Evolutionary conservation across 148 eudicot genomes (phyloP), one percentile per base, ranked within the genome.

Genomic region (Chenopodium formosanum): DNA sequence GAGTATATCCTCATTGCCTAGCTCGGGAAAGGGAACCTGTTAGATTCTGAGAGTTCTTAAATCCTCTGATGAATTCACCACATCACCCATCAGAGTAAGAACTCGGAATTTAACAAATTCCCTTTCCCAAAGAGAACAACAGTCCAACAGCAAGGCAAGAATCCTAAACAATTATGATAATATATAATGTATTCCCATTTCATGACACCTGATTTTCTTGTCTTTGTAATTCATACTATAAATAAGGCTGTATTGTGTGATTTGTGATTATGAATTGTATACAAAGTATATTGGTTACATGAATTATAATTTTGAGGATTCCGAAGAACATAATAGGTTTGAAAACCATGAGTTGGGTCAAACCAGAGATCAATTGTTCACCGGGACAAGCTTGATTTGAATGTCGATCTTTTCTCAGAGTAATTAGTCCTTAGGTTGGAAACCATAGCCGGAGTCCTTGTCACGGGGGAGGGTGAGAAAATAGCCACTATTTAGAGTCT

Each of bases 1-100:
- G 86, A 84, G 78, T 84, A 81, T 76, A 84, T 48, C 83, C 75
- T 84, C 86, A 77, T 84, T 40, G 86, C 53, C 73, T 80, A 81
- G 78, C 34, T 77, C 17, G 83, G 86, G 78, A 76, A 84, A 11
- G 83, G 83, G 34, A 84, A 75, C 52, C 86, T 83, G 2, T 48
- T 70, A 37, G 81, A 76, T 73, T 84, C 86, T 81, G 77, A 2
- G 79, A 5, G 79, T 84, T 84, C 75, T 53, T 80, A 68, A 80
- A 77, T 66, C 77, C 86, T 64, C 86, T 84, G 25, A 84, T 77
- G 14, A 83, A 83, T 76, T 81, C 77, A 13, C 81, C 83, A 13
- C 44, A 40, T 40, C 44, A 40, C 44, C 44, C 8, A 5, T 40
- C 44, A 40, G 44, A 40, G 8, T 5, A 40, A 40, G 44, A 40